Base-by-base conservation (phyloP, 1,139 yeast genomes). In the Zygosaccharomyces sapae region DNA sequence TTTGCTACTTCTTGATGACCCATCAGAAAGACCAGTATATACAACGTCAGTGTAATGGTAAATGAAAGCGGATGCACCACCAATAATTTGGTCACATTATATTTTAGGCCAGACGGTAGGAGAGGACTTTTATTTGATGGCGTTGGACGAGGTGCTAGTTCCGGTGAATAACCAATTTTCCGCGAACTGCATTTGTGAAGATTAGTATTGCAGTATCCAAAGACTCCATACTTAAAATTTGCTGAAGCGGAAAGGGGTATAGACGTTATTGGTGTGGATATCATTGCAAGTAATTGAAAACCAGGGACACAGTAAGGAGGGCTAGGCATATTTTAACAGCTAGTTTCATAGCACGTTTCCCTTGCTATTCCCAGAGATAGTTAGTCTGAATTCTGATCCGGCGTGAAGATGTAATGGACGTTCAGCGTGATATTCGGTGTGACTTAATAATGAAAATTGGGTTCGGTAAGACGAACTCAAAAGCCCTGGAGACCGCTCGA, bases 31-130 rank as follows among this genome's bases (percentile, higher is more conserved):
- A 76, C 57, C 51, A 81, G 64, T 3, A 82, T 58, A 50, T 82
- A 73, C 19, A 60, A 41, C 3, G 52, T 38, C 12, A 44, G 16
- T 13, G 86, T 80, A 62, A 86, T 71, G 0, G 85, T 89, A 18
- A 85, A 76, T 1, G 95, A 85, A 25, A 89, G 80, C 1, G 92
- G 90, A 56, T 86, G 92, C n/a, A 87, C 80, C 41, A 89, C 79
- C 45, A 90, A 73, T 43, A 87, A 71, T 55, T 80, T 81, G 4
- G 95, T 81, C 39, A 90, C 76, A 2, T 82, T 74, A 54, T 75
- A 77, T 55, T 94, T 74, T 2, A 89, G 82, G 39, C 73, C 70
- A 1, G 82, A 75, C 2, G 85, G 82, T 47, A 83, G 59, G 79
- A 0, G 83, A 83, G 2, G 81, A 68, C 3, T 75, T 67, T 0